phyloP scores from a whole-genome alignment of 805 yeast species.

The Myxozyma kluyveri region DNA sequence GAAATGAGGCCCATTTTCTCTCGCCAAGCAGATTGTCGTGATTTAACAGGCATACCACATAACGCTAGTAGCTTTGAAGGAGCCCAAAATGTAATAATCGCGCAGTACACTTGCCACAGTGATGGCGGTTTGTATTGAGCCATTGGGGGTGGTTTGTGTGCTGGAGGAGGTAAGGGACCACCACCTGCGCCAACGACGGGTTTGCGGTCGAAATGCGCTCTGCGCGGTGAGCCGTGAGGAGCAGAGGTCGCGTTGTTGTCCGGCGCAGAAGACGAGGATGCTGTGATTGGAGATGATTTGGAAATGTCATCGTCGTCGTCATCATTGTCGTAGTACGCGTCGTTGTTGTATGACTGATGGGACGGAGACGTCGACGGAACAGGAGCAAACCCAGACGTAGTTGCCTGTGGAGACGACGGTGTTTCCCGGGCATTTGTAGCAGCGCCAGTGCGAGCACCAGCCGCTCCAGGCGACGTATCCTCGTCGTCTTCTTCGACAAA shows the following conservation, averaged over 20 bases:
- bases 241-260: neutral
- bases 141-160: neutral
- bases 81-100: constrained; percentile 84
- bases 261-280: neutral
- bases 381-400: neutral
- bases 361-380: neutral
- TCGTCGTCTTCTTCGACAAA: constrained; percentile 8
- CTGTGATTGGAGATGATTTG: constrained; percentile 18
- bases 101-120: constrained; percentile 82
- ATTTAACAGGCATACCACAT: constrained; percentile 75
- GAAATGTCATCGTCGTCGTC: constrained; percentile 16
- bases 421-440: neutral
- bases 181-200: neutral
- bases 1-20: constrained; percentile 86
- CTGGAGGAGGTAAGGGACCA: neutral
- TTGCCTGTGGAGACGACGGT: neutral
- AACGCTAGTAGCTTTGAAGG: constrained; percentile 68
- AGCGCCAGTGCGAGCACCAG: neutral
- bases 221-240: neutral
- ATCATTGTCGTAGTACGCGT: constrained; percentile 10
- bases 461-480: constrained; percentile 1
- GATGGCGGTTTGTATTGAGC: constrained; percentile 24
- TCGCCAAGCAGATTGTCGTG: constrained; percentile 94
- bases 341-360: neutral
- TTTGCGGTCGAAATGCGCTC: neutral